A percentile compares a stretch with the other conserved stretches of the same genome.
Conservation (phyloP, 768 basidiomycete genomes). For the Russula lepida region DNA sequence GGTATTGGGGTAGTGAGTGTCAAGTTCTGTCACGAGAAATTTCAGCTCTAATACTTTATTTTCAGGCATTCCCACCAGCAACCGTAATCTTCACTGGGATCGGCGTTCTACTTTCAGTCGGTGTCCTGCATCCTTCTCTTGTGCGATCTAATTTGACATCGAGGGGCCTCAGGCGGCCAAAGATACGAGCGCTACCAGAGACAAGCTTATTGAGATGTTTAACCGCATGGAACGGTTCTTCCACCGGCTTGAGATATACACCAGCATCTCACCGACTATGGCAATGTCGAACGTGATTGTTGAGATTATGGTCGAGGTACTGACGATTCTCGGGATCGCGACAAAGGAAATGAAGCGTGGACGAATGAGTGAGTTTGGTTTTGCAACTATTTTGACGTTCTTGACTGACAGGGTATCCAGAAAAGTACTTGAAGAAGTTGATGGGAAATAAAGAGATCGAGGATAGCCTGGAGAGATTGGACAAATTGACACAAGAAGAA, state of each 20-base stretch:
- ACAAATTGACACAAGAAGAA: not conserved
- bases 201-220: not conserved
- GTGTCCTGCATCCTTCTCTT: not conserved
- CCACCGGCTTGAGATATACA: not conserved
- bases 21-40: not conserved
- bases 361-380: not conserved
- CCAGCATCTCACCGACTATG: not conserved
- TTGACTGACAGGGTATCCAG: not conserved
- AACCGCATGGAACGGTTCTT: not conserved
- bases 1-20: not conserved
- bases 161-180: not conserved
- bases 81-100: not conserved
- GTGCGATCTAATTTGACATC: not conserved
- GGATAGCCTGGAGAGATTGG: not conserved
- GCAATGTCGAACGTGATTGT: not conserved
- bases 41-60: not conserved
- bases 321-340: not conserved
- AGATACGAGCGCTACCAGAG: not conserved
- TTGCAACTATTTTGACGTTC: too few relatives aligned
- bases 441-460: not conserved
- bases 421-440: not conserved
- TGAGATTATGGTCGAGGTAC: not conserved
- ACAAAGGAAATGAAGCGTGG: not conserved
- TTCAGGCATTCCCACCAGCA: not conserved
- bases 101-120: not conserved